Evolutionary conservation across 495 filamentous ascomycete genomes (phyloP).

Genomic region (Podospora fimiseda): DNA sequence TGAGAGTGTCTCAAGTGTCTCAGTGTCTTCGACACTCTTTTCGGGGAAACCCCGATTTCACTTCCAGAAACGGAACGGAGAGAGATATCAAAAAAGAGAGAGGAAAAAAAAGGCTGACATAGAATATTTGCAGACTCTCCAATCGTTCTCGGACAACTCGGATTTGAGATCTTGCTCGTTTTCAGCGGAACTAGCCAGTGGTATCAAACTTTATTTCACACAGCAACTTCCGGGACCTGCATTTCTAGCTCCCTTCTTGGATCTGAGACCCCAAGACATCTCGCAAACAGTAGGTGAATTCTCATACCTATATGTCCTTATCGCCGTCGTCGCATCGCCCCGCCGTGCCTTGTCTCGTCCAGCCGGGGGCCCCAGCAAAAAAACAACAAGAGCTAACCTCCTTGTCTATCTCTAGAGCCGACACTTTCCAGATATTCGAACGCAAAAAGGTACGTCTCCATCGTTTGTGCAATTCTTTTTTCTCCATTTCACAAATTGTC

Average conservation of each 20-base stretch:
- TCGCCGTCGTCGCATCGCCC: background rate
- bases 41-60: background rate
- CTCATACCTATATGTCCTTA: background rate
- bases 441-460: background rate
- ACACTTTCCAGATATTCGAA: background rate
- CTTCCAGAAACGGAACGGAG: slow-evolving; percentile 1
- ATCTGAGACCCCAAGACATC: no score
- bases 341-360: background rate
- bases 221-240: background rate
- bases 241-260: background rate
- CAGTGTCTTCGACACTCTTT: no score
- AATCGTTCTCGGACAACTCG: background rate
- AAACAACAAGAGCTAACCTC: background rate
- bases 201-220: background rate
- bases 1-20: no score
- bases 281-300: background rate
- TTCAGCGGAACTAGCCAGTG: background rate
- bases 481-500: background rate
- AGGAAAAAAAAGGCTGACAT: background rate
- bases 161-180: background rate
- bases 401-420: background rate
- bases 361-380: background rate
- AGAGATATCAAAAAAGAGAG: background rate
- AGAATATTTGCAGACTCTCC: background rate
- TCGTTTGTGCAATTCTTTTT: background rate